Evolutionary conservation across 2,329 filamentous ascomycete genomes (phyloP), one percentile per base, ranked within the genome.

Genomic region (Mycogone perniciosa): DNA sequence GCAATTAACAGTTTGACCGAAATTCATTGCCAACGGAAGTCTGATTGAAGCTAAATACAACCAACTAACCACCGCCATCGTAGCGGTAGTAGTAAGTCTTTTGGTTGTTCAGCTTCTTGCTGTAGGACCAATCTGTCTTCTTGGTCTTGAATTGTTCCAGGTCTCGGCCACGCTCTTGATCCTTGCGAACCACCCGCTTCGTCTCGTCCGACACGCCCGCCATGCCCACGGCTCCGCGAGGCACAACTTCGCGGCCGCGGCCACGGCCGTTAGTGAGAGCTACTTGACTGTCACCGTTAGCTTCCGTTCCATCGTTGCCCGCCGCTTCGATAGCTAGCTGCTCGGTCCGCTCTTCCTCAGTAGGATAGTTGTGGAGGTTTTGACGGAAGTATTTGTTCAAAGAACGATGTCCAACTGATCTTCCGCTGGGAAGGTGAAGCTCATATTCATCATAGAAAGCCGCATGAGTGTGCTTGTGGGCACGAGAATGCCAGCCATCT

Each of bases 401-500:
- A 6, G 89, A 93, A 44, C 93, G 83, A 67, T 99, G 93, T 37
- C 93, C 93, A 35, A 95, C 90, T 6, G 88, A 87, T 54, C 88
- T 86, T 48, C 93, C 93, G 4, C 87, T 89, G 1, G 93, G 93
- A 9, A 99, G 81, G 64, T 99, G 90, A 48, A 99, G 79, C 68
- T 97, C 93, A 62, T 89, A 91, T 41, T 99, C 93, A 60, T 95
- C 89, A 63, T 95, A 85, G 67, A 95, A 96, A 26, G 89, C 88
- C 35, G 89, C 84, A 55, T 86, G 80, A 4, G 80, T 68, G 58
- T 84, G 67, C 58, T 88, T 86, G 70, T 95, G 86, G 2, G 87
- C 86, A 64, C 90, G 88, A 3, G 87, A 91, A 66, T 95, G 87
- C 75, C 81, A 91, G 48, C 88, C 87, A 63, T 91, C 85, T 46